A percentile compares a stretch with the other conserved stretches of the same genome.
phyloP scores from a whole-genome alignment of 768 basidiomycete species.

The Neoboletus magnificus region DNA sequence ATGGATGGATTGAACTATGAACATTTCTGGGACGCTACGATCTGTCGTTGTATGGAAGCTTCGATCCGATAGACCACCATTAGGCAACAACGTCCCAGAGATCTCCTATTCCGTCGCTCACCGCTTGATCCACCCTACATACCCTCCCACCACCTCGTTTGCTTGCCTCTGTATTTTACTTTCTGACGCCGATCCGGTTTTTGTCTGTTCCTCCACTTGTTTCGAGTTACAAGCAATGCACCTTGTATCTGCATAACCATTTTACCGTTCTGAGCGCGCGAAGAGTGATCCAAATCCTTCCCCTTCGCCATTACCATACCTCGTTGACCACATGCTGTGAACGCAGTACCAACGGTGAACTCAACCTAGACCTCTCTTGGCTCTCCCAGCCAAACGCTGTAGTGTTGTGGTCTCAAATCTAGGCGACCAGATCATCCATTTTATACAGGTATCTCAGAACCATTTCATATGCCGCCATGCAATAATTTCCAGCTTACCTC shows the following conservation, averaged over 20 bases:
- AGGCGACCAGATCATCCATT: neutral
- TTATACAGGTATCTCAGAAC: neutral
- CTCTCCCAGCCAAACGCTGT: neutral
- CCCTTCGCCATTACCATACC: neutral
- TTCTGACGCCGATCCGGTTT: slow-evolving; percentile 10
- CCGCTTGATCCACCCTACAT: slow-evolving; percentile 22
- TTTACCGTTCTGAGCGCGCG: neutral
- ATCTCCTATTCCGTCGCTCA: slow-evolving; percentile 4
- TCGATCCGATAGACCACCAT: slow-evolving; percentile 25
- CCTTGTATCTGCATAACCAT: slow-evolving; percentile 20
- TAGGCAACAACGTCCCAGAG: slow-evolving; percentile 26
- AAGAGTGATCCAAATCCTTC: neutral
- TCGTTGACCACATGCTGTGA: neutral
- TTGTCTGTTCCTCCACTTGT: slow-evolving; percentile 5
- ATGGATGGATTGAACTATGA: slow-evolving; percentile 34
- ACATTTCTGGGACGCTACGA: slow-evolving; percentile 13
- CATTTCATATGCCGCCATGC: too few relatives aligned
- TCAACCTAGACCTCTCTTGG: neutral
- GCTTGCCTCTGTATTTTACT: slow-evolving; percentile 30
- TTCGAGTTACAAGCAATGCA: slow-evolving; percentile 16
- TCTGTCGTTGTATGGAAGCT: slow-evolving; percentile 22
- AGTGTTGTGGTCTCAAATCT: neutral
- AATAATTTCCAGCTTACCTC: too few relatives aligned
- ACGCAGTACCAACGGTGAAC: neutral
- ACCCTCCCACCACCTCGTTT: slow-evolving; percentile 24